Evolutionary conservation across 345 rosid species (phyloP).

Genomic region (Salix caprea): DNA sequence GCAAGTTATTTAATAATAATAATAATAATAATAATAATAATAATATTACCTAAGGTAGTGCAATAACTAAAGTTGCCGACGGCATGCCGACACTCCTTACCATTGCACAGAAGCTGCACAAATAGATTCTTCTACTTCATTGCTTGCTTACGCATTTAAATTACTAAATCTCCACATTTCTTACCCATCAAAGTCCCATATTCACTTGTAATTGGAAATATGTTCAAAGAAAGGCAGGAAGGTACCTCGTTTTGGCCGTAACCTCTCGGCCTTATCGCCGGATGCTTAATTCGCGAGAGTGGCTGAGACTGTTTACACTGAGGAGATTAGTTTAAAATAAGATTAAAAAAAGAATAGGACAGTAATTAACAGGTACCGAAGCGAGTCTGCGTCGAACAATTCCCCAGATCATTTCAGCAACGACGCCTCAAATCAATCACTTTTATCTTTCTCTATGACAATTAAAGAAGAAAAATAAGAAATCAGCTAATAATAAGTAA

Average conservation of each 20-base stretch:
- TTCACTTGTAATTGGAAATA: too few species aligned
- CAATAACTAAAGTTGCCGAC: conserved; percentile 4
- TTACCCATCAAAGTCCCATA: too few species aligned
- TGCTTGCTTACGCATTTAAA: too few species aligned
- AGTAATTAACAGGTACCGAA: conserved; percentile 1
- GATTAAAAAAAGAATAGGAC: background rate
- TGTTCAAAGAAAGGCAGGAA: background rate
- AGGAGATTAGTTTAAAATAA: background rate
- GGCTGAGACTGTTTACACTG: conserved; percentile 12
- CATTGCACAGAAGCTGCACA: background rate
- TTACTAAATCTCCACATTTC: too few species aligned
- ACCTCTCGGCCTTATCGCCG: conserved; percentile 12
- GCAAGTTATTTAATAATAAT: background rate
- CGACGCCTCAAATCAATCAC: background rate
- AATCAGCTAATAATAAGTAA: background rate
- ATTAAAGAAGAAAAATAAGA: too few species aligned
- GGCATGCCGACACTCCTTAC: background rate
- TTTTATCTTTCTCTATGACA: too few species aligned
- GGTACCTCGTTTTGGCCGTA: conserved; percentile 13
- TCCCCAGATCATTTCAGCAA: conserved; percentile 23
- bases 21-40: background rate
- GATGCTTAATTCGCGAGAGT: conserved; percentile 3
- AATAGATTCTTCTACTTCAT: background rate
- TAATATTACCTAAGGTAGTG: conserved; percentile 4
- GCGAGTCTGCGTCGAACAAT: conserved; percentile 21